A percentile compares a stretch with the other conserved stretches of the same genome.
Evolutionary conservation across 352 stramenopile species (phyloP).

Genomic region (Pythium aphanidermatum): DNA sequence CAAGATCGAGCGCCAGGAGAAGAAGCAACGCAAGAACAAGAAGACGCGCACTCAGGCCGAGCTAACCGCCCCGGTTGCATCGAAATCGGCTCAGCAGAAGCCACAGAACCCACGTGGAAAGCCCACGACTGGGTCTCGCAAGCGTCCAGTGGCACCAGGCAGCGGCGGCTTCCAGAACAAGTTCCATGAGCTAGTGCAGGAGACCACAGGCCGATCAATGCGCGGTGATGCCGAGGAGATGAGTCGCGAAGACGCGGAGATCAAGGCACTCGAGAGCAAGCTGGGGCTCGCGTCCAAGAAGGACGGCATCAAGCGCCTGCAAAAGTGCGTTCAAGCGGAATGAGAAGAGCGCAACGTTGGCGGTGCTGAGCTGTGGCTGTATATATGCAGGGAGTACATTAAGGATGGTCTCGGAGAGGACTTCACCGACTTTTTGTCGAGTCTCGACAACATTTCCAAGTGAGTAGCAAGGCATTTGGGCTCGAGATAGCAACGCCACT

Average conservation of each 20-base stretch:
- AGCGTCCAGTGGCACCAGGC: background rate
- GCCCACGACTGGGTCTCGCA: conserved; percentile 7
- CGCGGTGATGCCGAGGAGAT: conserved; percentile 22
- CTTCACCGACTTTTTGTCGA: conserved; percentile 72
- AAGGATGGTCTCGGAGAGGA: conserved; percentile 77
- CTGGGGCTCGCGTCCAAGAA: conserved; percentile 48
- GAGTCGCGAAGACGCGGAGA: conserved; percentile 49
- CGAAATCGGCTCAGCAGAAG: conserved; percentile 13
- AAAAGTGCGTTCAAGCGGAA: conserved; percentile 61
- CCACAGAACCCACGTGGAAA: conserved; percentile 6
- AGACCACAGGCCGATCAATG: conserved; percentile 42
- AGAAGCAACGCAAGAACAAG: conserved; percentile 71
- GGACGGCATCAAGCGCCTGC: conserved; percentile 50
- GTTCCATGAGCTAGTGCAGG: conserved; percentile 73
- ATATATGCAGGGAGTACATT: conserved; percentile 53
- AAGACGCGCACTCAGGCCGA: conserved; percentile 27
- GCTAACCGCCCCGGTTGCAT: background rate
- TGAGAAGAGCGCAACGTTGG: too few relatives aligned
- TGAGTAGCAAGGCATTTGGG: conserved; percentile 17
- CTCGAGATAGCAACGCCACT: background rate
- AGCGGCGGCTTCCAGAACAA: conserved; percentile 47
- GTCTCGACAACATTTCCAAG: conserved; percentile 71
- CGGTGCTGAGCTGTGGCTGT: conserved; percentile 4
- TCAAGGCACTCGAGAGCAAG: conserved; percentile 71
- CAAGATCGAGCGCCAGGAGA: conserved; percentile 70